Evolutionary conservation across 768 basidiomycete genomes (phyloP), one percentile per base, ranked within the genome.

Genomic region (Aureoboletus auriporus): DNA sequence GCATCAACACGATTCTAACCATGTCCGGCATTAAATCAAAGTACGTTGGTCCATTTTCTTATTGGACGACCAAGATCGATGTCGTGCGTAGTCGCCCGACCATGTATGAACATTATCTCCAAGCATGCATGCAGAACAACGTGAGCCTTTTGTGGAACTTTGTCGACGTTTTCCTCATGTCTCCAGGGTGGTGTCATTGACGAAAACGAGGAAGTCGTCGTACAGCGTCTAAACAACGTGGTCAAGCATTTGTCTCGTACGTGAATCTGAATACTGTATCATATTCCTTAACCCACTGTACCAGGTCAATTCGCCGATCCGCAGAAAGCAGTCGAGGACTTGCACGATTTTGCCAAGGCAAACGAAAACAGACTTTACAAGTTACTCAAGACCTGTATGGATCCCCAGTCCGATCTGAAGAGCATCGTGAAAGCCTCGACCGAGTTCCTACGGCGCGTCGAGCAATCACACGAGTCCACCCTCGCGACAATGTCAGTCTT

Each of bases 341-440:
- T 99, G 16, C 71, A 79, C 12, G 65, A 77, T 1, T 99, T 98
- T 56, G 93, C 94, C 1, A 87, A 86, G 50, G 69, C 85, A 37
- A 97, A 98, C 63, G 93, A 95, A 62, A 75, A 76, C 20, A 77
- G 92, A 34, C 71, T 94, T 8, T 97, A 93, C 73, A 93, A 86
- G 66, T 72, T 93, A 10, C 72, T 93, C 35, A 86, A 82, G 64
- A 85, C 78, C 0, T 85, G 89, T 55, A 76, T 90, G 72, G 93
- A 96, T 63, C 74, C 86, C 0, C 86, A 92, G 58, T 84, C 87
- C 0, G 90, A 94, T 60, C 67, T 97, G 23, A 91, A 87, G 66
- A 74, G 75, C 6, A 72, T 94, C 8, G 73, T 86, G 49, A 97
- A 94, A 67, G 74, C 89, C 7, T 79, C 79, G 85, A 78, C 73